Conservation (phyloP, 1,284 basidiomycete genomes). For the Ustilago bromivora region DNA sequence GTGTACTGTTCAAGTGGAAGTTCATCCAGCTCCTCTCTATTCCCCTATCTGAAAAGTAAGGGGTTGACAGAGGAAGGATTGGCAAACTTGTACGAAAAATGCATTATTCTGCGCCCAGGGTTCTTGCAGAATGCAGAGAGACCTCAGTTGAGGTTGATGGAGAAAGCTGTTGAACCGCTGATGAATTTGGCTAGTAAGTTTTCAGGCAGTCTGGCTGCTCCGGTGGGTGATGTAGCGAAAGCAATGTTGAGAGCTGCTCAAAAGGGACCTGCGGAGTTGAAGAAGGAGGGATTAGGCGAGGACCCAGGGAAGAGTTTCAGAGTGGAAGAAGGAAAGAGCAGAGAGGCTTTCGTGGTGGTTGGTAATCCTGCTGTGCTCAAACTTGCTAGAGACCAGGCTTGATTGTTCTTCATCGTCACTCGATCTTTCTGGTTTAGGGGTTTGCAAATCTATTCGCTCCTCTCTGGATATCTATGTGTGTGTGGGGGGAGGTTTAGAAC, state of each 20-base stretch:
- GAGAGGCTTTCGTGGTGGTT: constrained; percentile 10
- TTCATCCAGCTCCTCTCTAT: constrained; percentile 48
- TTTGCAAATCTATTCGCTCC: too few relatives aligned
- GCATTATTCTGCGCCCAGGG: constrained; percentile 78
- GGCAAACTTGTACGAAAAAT: constrained; percentile 77
- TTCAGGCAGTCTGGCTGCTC: constrained; percentile 15
- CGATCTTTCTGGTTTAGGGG: too few relatives aligned
- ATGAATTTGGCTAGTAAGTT: constrained; percentile 15
- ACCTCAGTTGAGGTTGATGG: constrained; percentile 68
- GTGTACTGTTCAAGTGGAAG: constrained; percentile 77
- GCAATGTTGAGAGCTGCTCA: constrained; percentile 43
- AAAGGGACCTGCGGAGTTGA: constrained; percentile 23
- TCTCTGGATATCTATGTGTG: background rate
- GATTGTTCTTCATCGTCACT: background rate
- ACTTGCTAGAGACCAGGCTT: constrained; percentile 14
- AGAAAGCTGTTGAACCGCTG: constrained; percentile 50
- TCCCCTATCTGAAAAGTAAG: constrained; percentile 72
- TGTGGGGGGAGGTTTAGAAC: constrained; percentile 8
- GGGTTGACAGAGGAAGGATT: constrained; percentile 80
- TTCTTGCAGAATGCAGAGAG: constrained; percentile 71
- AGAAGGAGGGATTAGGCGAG: constrained; percentile 1
- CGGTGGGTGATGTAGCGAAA: constrained; percentile 28
- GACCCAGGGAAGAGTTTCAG: constrained; percentile 21
- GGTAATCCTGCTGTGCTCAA: constrained; percentile 16
- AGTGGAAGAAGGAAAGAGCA: constrained; percentile 3